These are phyloP conservation scores for Thermomucor indicae-seudaticae DNA, from an alignment of 371 early-diverging fungal genomes.

Conservation along the genomic window DNA sequence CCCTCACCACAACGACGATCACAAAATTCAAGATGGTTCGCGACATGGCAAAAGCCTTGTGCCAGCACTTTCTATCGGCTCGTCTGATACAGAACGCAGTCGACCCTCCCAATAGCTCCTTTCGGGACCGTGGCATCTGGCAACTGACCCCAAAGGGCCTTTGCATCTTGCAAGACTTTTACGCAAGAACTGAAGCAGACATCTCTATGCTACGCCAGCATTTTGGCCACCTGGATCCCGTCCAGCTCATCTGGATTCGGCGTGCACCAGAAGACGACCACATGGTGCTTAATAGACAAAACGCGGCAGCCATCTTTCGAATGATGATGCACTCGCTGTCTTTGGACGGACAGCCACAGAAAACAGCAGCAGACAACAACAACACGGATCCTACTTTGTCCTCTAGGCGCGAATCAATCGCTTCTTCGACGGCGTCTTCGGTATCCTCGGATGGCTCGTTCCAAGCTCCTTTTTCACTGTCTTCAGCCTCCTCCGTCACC, in stretches of 20 bases:
- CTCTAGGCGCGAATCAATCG: constrained; percentile 4
- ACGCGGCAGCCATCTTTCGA: constrained; percentile 21
- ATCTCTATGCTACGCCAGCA: constrained; percentile 18
- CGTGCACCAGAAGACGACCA: constrained; percentile 37
- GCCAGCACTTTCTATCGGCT: constrained; percentile 59
- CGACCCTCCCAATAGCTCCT: constrained; percentile 46
- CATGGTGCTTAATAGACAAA: constrained; percentile 19
- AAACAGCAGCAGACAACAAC: neutral
- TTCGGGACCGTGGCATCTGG: constrained; percentile 51
- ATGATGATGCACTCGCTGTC: constrained; percentile 38
- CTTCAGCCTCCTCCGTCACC: constrained; percentile 3
- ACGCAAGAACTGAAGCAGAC: constrained; percentile 31
- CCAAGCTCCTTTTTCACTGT: constrained; percentile 8
- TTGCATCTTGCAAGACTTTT: constrained; percentile 47
- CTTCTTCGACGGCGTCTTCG: constrained; percentile 5
- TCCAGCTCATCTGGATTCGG: constrained; percentile 26
- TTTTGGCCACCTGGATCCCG: constrained; percentile 25
- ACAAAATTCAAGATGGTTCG: constrained; percentile 59
- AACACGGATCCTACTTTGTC: neutral
- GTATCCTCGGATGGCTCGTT: constrained; percentile 5
- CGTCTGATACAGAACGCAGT: constrained; percentile 49
- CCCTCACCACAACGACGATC: constrained; percentile 47
- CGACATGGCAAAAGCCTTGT: constrained; percentile 61
- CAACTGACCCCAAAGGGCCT: constrained; percentile 58
- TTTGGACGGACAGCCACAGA: constrained; percentile 19